Evolutionary conservation across 305 asterid species (phyloP).

Genomic region (Striga hermonthica): DNA sequence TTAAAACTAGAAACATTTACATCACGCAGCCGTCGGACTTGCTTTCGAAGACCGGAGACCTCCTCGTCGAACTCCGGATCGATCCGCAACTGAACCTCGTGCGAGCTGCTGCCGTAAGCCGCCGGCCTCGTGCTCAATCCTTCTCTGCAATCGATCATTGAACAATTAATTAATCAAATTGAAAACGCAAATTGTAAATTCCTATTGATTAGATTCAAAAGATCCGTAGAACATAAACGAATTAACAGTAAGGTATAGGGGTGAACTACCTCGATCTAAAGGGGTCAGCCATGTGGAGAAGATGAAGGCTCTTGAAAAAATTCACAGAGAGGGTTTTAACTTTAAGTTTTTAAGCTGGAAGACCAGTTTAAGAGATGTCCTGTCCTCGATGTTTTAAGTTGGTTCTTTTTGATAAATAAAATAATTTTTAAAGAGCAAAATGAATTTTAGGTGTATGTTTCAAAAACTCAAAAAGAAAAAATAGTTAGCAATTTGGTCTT

Average conservation of each 20-base stretch:
- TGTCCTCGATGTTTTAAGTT: no score
- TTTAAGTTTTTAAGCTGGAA: no score
- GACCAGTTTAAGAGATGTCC: no score
- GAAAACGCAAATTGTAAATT: background rate
- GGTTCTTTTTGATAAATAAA: no score
- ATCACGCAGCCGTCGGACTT: constrained; percentile 73
- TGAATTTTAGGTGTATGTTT: no score
- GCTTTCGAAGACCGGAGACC: constrained; percentile 72
- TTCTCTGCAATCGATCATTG: constrained; percentile 41
- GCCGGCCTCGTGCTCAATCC: constrained; percentile 75
- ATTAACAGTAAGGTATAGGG: background rate
- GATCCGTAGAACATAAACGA: background rate
- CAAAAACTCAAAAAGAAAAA: no score
- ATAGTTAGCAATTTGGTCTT: no score
- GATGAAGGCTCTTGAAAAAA: background rate
- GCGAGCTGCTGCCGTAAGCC: constrained; percentile 44
- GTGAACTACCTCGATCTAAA: constrained; percentile 42
- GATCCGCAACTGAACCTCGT: constrained; percentile 73
- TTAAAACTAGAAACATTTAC: constrained; percentile 33
- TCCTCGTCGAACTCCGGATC: constrained; percentile 77
- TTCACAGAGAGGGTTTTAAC: background rate
- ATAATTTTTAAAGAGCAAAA: no score
- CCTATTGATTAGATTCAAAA: constrained; percentile 8
- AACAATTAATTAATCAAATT: constrained; percentile 10
- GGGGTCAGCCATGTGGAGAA: constrained; percentile 41